A percentile compares a stretch with the other conserved stretches of the same genome.
These are phyloP conservation scores for Fusarium devonianum DNA, from an alignment of 2,329 filamentous ascomycete species.

Conservation along the genomic window DNA sequence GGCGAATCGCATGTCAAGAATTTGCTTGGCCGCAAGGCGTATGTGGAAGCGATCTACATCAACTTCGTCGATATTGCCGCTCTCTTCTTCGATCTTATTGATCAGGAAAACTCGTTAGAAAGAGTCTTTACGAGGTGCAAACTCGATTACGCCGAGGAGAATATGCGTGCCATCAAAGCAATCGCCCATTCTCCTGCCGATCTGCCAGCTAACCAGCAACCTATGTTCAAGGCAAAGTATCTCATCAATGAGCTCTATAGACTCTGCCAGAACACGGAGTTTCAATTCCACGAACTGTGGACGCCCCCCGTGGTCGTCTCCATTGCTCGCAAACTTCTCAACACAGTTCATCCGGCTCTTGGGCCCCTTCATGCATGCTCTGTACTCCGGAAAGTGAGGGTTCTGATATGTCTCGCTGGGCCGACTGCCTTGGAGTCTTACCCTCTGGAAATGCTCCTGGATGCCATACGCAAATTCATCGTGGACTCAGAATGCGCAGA, in stretches of 20 bases:
- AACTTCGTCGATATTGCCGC: constrained; percentile 81
- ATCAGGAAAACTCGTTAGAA: constrained; percentile 78
- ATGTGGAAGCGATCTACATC: constrained; percentile 67
- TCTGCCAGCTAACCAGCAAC: constrained; percentile 83
- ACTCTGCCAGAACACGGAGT: constrained; percentile 75
- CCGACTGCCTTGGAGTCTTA: constrained; percentile 77
- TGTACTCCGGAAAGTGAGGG: constrained; percentile 82
- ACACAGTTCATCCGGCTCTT: constrained; percentile 80
- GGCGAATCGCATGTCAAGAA: constrained; percentile 74
- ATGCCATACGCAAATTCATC: constrained; percentile 79
- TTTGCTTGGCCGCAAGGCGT: constrained; percentile 71
- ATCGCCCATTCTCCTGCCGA: constrained; percentile 70
- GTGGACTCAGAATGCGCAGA: constrained; percentile 87
- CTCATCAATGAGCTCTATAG: constrained; percentile 78
- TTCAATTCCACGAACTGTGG: constrained; percentile 73
- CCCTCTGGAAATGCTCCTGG: constrained; percentile 87
- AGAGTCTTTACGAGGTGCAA: constrained; percentile 67
- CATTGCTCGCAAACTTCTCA: constrained; percentile 78
- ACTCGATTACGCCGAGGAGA: constrained; percentile 67
- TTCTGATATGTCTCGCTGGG: constrained; percentile 81
- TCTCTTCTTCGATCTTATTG: constrained; percentile 76
- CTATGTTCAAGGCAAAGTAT: constrained; percentile 81
- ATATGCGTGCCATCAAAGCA: constrained; percentile 72
- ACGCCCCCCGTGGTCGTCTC: constrained; percentile 76
- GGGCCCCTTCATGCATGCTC: constrained; percentile 88